Conservation (phyloP, 768 basidiomycete species). For the Imleria badia region DNA sequence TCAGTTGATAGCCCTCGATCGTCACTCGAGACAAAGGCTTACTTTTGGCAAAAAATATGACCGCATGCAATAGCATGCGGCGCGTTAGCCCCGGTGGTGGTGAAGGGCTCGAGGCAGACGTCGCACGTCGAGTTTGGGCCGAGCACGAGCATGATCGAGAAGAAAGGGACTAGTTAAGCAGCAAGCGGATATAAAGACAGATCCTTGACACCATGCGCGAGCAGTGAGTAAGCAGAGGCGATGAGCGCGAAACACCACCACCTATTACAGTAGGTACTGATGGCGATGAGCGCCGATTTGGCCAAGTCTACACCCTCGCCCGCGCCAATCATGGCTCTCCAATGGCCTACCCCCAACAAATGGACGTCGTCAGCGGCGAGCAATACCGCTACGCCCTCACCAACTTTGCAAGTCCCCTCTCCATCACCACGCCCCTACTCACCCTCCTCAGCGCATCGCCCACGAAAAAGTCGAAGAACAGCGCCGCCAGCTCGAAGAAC, state of each 20-base stretch:
- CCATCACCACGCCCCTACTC: not conserved
- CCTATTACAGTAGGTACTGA: too few relatives aligned
- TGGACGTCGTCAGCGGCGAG: slow-evolving; percentile 47
- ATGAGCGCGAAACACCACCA: too few relatives aligned
- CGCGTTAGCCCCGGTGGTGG: slow-evolving; percentile 46
- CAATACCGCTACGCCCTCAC: slow-evolving; percentile 83
- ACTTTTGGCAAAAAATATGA: slow-evolving; percentile 63
- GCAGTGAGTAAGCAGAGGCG: too few relatives aligned
- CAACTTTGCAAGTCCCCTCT: slow-evolving; percentile 65
- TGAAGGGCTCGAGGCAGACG: slow-evolving; percentile 69
- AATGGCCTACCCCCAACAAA: slow-evolving; percentile 15
- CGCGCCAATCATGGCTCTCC: slow-evolving; percentile 1
- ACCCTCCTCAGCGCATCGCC: slow-evolving; percentile 57
- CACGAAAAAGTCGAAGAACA: slow-evolving; percentile 89
- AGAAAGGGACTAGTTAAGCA: slow-evolving; percentile 35
- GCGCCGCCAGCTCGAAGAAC: slow-evolving; percentile 73
- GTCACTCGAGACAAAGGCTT: slow-evolving; percentile 24
- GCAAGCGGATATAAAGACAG: too few relatives aligned
- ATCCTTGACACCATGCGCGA: too few relatives aligned
- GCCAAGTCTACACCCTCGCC: not conserved
- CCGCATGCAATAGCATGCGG: slow-evolving; percentile 71
- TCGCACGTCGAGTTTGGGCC: slow-evolving; percentile 69
- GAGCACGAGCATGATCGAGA: slow-evolving; percentile 60
- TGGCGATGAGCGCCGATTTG: too few relatives aligned
- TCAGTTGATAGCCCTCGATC: slow-evolving; percentile 7